Evolutionary conservation across 345 rosid species (phyloP).

Genomic region (Cardiospermum halicacabum): DNA sequence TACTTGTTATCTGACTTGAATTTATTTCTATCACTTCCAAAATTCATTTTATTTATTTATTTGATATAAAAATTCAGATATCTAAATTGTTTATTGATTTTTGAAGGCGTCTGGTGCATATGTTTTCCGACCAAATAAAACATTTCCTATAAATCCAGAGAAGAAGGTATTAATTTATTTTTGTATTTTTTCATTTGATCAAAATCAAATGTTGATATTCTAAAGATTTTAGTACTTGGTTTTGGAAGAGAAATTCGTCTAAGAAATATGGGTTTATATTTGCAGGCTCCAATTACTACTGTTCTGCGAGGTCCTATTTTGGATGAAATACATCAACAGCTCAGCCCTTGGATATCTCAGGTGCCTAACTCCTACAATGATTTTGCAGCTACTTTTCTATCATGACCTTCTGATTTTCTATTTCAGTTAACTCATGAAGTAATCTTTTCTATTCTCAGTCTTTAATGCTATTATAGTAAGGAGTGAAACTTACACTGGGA

Average conservation of each 20-base stretch:
- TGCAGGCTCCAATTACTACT: slow-evolving; percentile 56
- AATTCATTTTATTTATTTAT: too few relatives aligned
- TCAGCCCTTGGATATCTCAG: slow-evolving; percentile 87
- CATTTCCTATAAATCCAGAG: slow-evolving; percentile 41
- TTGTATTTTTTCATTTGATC: slow-evolving; percentile 5
- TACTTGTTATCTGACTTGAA: slow-evolving; percentile 7
- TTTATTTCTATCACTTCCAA: background rate
- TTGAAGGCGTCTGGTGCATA: slow-evolving; percentile 94
- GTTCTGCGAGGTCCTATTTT: slow-evolving; percentile 68
- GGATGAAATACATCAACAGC: slow-evolving; percentile 79
- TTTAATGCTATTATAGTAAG: background rate
- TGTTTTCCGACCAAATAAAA: slow-evolving; percentile 79
- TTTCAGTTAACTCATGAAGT: background rate
- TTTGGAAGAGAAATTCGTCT: background rate
- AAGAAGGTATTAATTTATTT: slow-evolving; percentile 46
- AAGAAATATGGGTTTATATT: slow-evolving; percentile 17
- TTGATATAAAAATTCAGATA: background rate
- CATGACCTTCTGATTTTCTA: slow-evolving; percentile 3
- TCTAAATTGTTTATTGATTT: slow-evolving; percentile 9
- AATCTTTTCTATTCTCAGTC: background rate
- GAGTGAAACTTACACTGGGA: background rate
- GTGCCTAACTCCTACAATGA: slow-evolving; percentile 27
- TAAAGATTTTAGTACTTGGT: background rate
- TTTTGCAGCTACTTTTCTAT: slow-evolving; percentile 5
- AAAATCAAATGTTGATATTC: slow-evolving; percentile 1